Conservation (phyloP, 257 asterid species). For the Agastache rugosa region DNA sequence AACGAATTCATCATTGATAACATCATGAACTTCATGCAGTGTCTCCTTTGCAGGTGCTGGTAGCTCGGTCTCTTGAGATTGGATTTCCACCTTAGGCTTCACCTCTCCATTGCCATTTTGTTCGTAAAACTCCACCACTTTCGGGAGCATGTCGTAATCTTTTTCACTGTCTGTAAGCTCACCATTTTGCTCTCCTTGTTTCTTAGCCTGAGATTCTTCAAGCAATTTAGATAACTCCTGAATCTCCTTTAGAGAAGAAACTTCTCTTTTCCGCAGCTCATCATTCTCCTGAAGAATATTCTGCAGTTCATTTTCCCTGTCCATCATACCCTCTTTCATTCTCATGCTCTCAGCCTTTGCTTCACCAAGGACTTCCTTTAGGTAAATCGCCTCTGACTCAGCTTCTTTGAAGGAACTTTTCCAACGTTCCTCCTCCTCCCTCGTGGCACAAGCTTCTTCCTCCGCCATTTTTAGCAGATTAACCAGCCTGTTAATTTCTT, state of each 20-base stretch:
- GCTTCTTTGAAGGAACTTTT: constrained; percentile 63
- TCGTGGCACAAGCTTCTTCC: constrained; percentile 58
- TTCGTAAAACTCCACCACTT: constrained; percentile 88
- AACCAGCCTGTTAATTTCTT: constrained; percentile 62
- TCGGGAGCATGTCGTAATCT: constrained; percentile 87
- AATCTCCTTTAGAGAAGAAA: constrained; percentile 53
- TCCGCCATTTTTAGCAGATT: constrained; percentile 63
- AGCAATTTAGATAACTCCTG: constrained; percentile 74
- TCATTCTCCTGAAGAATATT: constrained; percentile 69
- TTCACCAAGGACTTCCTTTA: constrained; percentile 83
- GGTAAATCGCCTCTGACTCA: constrained; percentile 72
- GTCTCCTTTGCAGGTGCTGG: constrained; percentile 38
- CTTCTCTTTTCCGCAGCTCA: constrained; percentile 69
- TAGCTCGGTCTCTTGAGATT: constrained; percentile 45
- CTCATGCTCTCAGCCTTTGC: constrained; percentile 87
- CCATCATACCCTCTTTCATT: constrained; percentile 75
- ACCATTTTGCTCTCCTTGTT: constrained; percentile 56
- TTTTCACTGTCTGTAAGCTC: constrained; percentile 82
- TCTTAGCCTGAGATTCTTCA: constrained; percentile 69
- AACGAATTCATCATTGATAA: constrained; percentile 39
- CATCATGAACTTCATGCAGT: constrained; percentile 40
- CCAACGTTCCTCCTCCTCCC: constrained; percentile 66
- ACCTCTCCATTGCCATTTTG: constrained; percentile 71
- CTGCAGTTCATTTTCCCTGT: constrained; percentile 76
- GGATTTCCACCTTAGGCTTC: constrained; percentile 50